Percentiles rank a stretch among this genome's conserved stretches.
These are phyloP conservation scores for Xylaria curta DNA, from an alignment of 495 filamentous ascomycete species.

Conservation along the genomic window DNA sequence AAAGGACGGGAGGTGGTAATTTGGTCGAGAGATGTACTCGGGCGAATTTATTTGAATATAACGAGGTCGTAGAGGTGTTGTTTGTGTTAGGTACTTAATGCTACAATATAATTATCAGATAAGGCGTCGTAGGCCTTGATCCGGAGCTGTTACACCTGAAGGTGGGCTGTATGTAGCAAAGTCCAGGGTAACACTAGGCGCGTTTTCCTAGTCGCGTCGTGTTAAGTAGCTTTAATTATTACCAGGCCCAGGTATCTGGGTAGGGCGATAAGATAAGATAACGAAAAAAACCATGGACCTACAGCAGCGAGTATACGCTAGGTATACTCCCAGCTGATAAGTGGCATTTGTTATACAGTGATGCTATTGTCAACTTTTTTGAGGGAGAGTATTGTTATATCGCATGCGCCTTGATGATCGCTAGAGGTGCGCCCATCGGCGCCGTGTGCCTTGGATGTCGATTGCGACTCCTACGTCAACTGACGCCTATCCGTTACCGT, in stretches of 20 bases:
- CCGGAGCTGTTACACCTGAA: neutral
- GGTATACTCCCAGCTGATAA: no score
- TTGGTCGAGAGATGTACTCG: neutral
- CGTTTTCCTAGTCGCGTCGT: neutral
- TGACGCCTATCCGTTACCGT: constrained; percentile 24
- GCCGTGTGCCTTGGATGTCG: constrained; percentile 60
- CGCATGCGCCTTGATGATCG: constrained; percentile 50
- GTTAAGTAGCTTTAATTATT: neutral
- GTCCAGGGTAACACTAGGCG: neutral
- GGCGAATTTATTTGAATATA: neutral
- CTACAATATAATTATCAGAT: neutral
- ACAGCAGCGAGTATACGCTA: no score
- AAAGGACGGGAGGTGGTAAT: neutral
- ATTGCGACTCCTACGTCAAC: constrained; percentile 40
- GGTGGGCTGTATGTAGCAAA: neutral
- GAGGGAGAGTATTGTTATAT: neutral
- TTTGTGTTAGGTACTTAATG: neutral
- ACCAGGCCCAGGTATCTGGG: no score
- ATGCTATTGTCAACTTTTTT: neutral
- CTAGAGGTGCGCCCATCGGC: constrained; percentile 42
- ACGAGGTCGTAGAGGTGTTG: neutral
- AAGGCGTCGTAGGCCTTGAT: neutral
- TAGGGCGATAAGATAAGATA: constrained; percentile 13
- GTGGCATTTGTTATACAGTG: neutral
- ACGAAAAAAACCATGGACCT: constrained; percentile 9